phyloP scores from a whole-genome alignment of 257 asterid genomes.

The Salvia rosmarinus region DNA sequence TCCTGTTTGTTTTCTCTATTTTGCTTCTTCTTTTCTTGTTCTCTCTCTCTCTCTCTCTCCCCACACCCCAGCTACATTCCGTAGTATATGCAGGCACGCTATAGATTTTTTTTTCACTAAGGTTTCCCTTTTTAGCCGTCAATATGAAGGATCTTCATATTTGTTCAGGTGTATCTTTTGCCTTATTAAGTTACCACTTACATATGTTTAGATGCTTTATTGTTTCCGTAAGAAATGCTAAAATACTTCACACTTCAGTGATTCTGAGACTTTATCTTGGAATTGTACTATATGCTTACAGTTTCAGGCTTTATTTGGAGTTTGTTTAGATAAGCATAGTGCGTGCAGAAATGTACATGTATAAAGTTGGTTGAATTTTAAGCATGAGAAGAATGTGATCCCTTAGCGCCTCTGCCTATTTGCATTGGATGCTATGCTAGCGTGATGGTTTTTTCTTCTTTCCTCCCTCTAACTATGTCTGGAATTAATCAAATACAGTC shows the following conservation, averaged over 20 bases:
- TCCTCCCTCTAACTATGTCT: conserved; percentile 18
- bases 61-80: not conserved
- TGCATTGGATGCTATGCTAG: conserved; percentile 14
- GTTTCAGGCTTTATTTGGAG: conserved; percentile 12
- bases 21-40: not conserved
- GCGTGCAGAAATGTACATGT: not conserved
- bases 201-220: conserved; percentile 7
- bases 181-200: conserved; percentile 13
- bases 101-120: no score
- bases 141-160: not conserved
- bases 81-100: no score
- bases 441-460: conserved; percentile 24
- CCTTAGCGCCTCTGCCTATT: conserved; percentile 10
- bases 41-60: not conserved
- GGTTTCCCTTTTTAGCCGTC: no score
- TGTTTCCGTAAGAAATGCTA: not conserved
- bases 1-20: conserved; percentile 19
- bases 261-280: conserved; percentile 10
- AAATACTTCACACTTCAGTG: not conserved
- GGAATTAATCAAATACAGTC: conserved; percentile 57
- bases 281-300: not conserved
- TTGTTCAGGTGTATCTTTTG: conserved; percentile 2
- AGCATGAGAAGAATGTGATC: conserved; percentile 18
- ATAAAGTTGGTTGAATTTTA: not conserved
- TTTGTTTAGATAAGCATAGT: not conserved